A percentile compares a stretch with the other conserved stretches of the same genome.
Conservation (phyloP, 1,284 basidiomycete species). For the Cryptococcus sp. region DNA sequence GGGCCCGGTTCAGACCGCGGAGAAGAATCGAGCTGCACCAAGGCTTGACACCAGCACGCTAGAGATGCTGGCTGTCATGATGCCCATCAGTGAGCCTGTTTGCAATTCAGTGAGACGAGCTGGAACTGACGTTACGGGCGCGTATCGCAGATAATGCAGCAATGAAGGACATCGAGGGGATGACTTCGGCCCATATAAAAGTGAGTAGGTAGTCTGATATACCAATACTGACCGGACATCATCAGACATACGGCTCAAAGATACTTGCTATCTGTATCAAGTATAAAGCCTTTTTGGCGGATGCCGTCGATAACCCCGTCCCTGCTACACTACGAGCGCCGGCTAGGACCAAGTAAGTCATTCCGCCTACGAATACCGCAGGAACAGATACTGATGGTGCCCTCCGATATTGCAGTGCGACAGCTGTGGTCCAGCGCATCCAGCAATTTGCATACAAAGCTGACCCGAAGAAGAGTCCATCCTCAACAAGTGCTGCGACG, state of each 20-base stretch:
- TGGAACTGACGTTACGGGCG: constrained; percentile 1
- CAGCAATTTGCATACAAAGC: constrained; percentile 8
- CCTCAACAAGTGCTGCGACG: not conserved
- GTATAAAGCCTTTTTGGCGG: not conserved
- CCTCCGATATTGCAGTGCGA: not conserved
- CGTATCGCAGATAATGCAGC: constrained; percentile 22
- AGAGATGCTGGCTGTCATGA: constrained; percentile 43
- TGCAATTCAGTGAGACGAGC: not conserved
- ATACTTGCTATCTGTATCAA: constrained; percentile 21
- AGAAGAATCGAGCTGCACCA: constrained; percentile 21
- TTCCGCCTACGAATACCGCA: no score
- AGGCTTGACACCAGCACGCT: constrained; percentile 35
- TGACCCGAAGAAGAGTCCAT: not conserved
- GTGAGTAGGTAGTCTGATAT: not conserved
- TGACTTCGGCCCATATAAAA: constrained; percentile 23
- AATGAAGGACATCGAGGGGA: constrained; percentile 35
- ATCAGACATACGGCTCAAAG: constrained; percentile 13
- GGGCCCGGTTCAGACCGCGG: constrained; percentile 13
- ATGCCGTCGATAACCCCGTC: no score
- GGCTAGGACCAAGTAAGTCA: no score
- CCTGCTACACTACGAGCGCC: no score
- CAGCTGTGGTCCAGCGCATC: constrained; percentile 1
- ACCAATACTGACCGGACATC: not conserved
- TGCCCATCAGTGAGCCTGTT: constrained; percentile 42
- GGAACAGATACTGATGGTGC: no score